phyloP scores from a whole-genome alignment of 148 eudicot species.

The Fagopyrum esculentum region DNA sequence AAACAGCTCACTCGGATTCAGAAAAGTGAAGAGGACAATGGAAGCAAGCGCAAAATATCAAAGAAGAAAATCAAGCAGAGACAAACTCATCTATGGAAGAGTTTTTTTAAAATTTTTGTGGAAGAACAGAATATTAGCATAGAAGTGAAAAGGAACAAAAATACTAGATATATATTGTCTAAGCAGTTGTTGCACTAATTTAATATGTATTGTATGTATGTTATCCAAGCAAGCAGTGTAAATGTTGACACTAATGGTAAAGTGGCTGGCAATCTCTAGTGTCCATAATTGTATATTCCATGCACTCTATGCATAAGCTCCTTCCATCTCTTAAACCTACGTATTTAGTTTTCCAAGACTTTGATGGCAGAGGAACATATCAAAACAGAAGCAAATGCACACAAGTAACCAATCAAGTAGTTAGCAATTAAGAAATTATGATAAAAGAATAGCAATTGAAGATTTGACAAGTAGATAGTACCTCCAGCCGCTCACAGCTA shows the following conservation, averaged over 20 bases:
- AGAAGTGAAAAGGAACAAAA: background rate
- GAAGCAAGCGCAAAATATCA: slow-evolving; percentile 13
- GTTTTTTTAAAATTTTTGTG: slow-evolving; percentile 13
- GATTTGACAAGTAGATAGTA: slow-evolving; percentile 14
- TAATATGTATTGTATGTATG: too few species aligned
- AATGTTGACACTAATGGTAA: slow-evolving; percentile 32
- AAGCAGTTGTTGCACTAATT: too few species aligned
- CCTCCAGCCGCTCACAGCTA: slow-evolving; percentile 99
- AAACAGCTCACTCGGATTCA: background rate
- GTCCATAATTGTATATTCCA: slow-evolving; percentile 96
- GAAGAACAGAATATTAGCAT: too few species aligned
- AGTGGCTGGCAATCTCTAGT: slow-evolving; percentile 96
- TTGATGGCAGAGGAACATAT: background rate
- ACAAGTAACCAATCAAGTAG: background rate
- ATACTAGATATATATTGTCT: background rate
- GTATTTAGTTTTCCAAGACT: slow-evolving; percentile 73
- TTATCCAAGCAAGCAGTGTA: too few species aligned
- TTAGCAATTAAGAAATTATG: background rate
- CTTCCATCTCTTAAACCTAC: slow-evolving; percentile 82
- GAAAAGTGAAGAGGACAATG: background rate
- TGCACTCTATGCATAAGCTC: slow-evolving; percentile 87
- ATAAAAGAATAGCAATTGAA: background rate
- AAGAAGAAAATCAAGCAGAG: slow-evolving; percentile 9
- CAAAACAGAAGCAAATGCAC: background rate
- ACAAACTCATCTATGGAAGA: background rate